Evolutionary conservation across 2,329 filamentous ascomycete genomes (phyloP), one percentile per base, ranked within the genome.

Genomic region (Aspergillus oerlinghausenensis): DNA sequence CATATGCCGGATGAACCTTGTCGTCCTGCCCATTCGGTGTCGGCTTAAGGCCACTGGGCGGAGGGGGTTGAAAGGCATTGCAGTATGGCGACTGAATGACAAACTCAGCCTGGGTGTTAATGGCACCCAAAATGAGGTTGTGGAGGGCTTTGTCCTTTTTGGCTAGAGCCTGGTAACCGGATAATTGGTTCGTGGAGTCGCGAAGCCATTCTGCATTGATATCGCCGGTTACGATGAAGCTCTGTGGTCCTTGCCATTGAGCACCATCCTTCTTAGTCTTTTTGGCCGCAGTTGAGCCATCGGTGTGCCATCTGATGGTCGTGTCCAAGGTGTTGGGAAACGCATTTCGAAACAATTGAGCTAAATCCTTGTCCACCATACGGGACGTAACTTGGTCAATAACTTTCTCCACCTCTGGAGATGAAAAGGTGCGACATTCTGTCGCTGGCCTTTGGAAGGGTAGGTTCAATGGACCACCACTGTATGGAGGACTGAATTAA

Each of bases 1-100:
- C 92, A 70, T 96, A 97, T 0, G 81, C 80, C 0, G 94, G 94
- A 66, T 96, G 91, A 0, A 99, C 94, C 8, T 71, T 75, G 68
- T 99, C 94, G 21, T 88, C 83, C 70, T 96, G 90, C 3, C 90
- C 90, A 67, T 93, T 96, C 65, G 84, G 82, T 17, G 86, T 87
- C 5, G 88, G 79, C 3, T 81, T 76, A 0, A 97, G 80, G 17
- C 88, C 84, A 61, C 90, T 92, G 6, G 92, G 90, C 2, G 90
- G 88, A 0, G 94, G 94, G 4, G 94, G 93, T 72, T 99, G 94
- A 74, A 97, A 99, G 19, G 94, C 94, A 73, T 99, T 97, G 81
- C 94, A 99, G 77, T 97, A 99, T 0, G 94, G 94, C 1, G 89
- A 92, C 67, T 90, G 85, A 60, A 97, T 96, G 45, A 99, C 90